Conservation (phyloP, 73 alveolate species). For the Diophrys appendiculata region DNA sequence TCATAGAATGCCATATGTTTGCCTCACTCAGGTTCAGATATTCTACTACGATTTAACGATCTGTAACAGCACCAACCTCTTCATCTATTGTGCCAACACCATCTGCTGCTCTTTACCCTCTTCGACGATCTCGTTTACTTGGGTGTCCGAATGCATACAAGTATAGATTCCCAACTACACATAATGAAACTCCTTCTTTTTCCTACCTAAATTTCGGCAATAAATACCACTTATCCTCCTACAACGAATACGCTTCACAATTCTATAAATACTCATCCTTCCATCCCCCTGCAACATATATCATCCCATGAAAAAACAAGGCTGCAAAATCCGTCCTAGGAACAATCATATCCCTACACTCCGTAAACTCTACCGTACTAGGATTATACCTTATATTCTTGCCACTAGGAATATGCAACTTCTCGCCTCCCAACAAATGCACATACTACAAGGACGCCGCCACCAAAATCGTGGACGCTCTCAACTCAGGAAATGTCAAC, state of each 20-base stretch:
- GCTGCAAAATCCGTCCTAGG: constrained; percentile 5
- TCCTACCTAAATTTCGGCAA: constrained; percentile 4
- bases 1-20: not conserved
- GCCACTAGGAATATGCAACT: not conserved
- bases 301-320: constrained; percentile 1
- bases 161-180: not conserved
- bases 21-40: constrained; percentile 3
- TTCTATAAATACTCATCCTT: not conserved
- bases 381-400: not conserved
- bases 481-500: not conserved
- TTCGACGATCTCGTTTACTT: not conserved
- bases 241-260: constrained; percentile 5
- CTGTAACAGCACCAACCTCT: no score
- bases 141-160: constrained; percentile 3
- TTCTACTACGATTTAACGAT: not conserved
- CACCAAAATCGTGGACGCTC: not conserved
- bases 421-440: not conserved
- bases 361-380: not conserved
- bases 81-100: no score
- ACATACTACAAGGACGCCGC: not conserved
- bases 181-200: not conserved
- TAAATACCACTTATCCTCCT: constrained; percentile 7
- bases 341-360: constrained; percentile 2
- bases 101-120: not conserved
- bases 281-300: constrained; percentile 12